Evolutionary conservation across 2,329 filamentous ascomycete species (phyloP).

Genomic region (Cyphellophora europaea): DNA sequence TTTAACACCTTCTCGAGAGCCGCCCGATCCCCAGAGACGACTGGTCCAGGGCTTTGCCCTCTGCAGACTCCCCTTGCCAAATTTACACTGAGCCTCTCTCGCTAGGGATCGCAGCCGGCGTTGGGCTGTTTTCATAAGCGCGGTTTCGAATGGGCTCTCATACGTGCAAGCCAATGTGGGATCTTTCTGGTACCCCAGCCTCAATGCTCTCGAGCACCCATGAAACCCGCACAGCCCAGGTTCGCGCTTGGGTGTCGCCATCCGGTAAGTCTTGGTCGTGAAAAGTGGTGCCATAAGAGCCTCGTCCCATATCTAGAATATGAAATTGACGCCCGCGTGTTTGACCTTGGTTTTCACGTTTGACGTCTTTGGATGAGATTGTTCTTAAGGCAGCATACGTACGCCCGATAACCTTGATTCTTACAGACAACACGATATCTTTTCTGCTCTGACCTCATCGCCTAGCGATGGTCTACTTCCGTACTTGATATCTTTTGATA

Average conservation of each 20-base stretch:
- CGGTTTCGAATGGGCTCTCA: conserved; percentile 1
- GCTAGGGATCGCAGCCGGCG: neutral
- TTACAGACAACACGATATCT: too few relatives aligned
- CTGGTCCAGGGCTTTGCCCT: too few relatives aligned
- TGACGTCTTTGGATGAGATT: conserved; percentile 11
- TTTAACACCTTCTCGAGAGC: neutral
- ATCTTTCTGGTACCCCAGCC: neutral
- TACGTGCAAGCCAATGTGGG: neutral
- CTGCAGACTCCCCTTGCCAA: too few relatives aligned
- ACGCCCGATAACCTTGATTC: too few relatives aligned
- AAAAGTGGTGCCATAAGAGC: neutral
- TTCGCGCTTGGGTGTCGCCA: neutral
- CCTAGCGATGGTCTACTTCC: too few relatives aligned
- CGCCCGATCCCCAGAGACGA: neutral
- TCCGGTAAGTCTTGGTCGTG: neutral
- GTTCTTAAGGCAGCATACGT: conserved; percentile 13
- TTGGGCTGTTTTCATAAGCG: neutral
- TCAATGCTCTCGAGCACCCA: neutral
- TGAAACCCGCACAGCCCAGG: neutral
- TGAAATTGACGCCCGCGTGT: conserved; percentile 18
- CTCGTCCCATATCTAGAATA: conserved; percentile 1
- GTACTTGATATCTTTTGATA: too few relatives aligned
- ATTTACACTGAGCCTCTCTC: conserved; percentile 2
- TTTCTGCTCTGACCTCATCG: too few relatives aligned
- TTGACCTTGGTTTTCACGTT: conserved; percentile 8